A percentile compares a stretch with the other conserved stretches of the same genome.
Evolutionary conservation across 495 filamentous ascomycete genomes (phyloP).

Genomic region (Xylaria castorea): DNA sequence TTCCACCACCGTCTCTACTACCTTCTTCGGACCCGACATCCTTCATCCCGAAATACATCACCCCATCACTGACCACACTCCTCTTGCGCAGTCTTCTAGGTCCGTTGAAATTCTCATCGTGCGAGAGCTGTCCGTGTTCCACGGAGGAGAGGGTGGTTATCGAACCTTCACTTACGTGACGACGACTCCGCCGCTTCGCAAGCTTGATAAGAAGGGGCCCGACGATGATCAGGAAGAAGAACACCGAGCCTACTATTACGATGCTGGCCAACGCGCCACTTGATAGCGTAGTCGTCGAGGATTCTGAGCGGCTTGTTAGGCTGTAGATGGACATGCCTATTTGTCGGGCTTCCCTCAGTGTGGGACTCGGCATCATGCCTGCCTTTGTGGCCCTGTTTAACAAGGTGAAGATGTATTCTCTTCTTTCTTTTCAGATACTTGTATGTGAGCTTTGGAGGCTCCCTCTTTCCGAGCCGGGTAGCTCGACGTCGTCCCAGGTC

Average conservation of each 20-base stretch:
- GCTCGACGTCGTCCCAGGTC: neutral
- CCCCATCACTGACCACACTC: slow-evolving; percentile 17
- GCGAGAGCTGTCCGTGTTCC: slow-evolving; percentile 19
- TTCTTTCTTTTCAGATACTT: neutral
- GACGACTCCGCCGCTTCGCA: slow-evolving; percentile 27
- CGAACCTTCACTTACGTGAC: slow-evolving; percentile 1
- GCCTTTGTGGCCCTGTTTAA: neutral
- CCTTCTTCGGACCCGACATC: neutral
- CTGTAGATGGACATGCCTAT: neutral
- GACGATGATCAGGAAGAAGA: slow-evolving; percentile 36
- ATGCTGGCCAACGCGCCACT: slow-evolving; percentile 38
- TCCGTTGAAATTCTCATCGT: slow-evolving; percentile 7
- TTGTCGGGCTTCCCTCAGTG: neutral
- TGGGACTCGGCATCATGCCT: slow-evolving; percentile 18
- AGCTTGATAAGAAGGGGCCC: slow-evolving; percentile 30
- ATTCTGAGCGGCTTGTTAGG: neutral
- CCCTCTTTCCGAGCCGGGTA: neutral
- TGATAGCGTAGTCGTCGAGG: slow-evolving; percentile 28
- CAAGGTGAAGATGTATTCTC: neutral
- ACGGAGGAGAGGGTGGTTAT: slow-evolving; percentile 14
- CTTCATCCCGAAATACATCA: slow-evolving; percentile 1
- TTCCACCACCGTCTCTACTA: neutral
- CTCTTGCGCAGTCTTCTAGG: slow-evolving; percentile 36
- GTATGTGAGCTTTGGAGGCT: neutral
- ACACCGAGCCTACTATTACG: slow-evolving; percentile 35